A percentile compares a stretch with the other conserved stretches of the same genome.
These are phyloP conservation scores for Chlamydomonas urium DNA, from an alignment of 139 green algal genomes.

Conservation along the genomic window DNA sequence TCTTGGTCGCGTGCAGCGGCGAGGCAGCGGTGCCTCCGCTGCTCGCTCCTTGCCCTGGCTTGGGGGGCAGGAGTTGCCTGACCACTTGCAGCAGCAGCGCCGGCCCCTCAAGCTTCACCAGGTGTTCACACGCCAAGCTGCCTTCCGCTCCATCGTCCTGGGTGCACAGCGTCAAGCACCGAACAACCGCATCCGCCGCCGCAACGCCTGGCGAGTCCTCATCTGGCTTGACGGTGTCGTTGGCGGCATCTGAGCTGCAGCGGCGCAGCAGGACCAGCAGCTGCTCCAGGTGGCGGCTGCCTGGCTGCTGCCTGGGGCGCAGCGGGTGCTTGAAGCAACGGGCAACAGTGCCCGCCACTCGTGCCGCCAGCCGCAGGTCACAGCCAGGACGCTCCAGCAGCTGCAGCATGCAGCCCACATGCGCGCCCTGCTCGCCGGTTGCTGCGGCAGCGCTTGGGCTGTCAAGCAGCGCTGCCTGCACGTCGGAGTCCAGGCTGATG, in stretches of 20 bases:
- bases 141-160: constrained; percentile 11
- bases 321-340: constrained; percentile 16
- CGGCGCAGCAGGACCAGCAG: not conserved
- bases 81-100: constrained; percentile 15
- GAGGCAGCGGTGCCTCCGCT: too few species aligned
- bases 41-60: too few species aligned
- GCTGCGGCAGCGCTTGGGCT: constrained; percentile 3
- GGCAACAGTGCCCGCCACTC: not conserved
- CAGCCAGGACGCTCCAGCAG: not conserved
- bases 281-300: not conserved
- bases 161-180: constrained; percentile 25
- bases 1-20: not conserved
- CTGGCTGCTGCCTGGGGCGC: not conserved
- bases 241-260: not conserved
- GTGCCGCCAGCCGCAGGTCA: not conserved
- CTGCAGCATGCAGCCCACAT: too few species aligned
- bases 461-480: constrained; percentile 18
- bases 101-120: constrained; percentile 9
- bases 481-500: constrained; percentile 23
- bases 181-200: constrained; percentile 25
- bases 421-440: too few species aligned
- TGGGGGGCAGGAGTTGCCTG: not conserved
- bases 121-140: not conserved
- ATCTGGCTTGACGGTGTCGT: not conserved
- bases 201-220: not conserved